Base-by-base conservation (phyloP, 768 basidiomycete species). In the Lactarius hatsudake region DNA sequence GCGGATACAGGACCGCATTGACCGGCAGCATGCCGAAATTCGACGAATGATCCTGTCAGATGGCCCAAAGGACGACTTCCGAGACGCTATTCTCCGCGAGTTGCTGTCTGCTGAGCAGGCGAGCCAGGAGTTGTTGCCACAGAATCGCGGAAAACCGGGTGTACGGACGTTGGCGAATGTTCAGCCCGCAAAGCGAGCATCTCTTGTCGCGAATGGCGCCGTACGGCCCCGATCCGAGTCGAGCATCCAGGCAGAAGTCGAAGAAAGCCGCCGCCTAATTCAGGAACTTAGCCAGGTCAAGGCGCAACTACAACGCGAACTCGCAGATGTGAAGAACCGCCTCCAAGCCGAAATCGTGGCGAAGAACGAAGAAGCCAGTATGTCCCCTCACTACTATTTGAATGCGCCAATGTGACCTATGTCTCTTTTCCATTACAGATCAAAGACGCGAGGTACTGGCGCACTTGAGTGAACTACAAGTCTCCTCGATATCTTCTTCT, bases 11-110 rank as follows among this genome's bases (percentile, higher is more conserved):
- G 84, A 86, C 43, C 85, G 82, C 56, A 82, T 90, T 36, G 85
- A 86, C 70, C 82, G 81, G 18, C 88, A 90, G 62, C 89, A 90
- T 72, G 82, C 83, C n/a, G 89, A 91, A 68, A 83, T 91, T 51
- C 85, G 88, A 5, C 80, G 84, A n/a, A 79, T 90, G 28, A 83
- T 91, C 62, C 79, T 84, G 77, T 79, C 79, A 55, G 83, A 81
- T 59, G 81, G 81, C 13, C 83, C 87, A 10, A 80, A 81, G 43
- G 89, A 90, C 67, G 82, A 81, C 5, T 87, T 91, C 80, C 86
- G 87, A 59, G 78, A 81, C 26, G 82, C 84, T 20, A 76, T 91
- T 6, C 77, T 91, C 28, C 82, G 81, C 36, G 88, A 91, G 71
- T 80, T 91, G 38, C 82, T 88, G 71, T 75, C 80, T 9, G 81